Conservation (phyloP, 192 early-diverging fungal species). For the Thamnidium elegans region DNA sequence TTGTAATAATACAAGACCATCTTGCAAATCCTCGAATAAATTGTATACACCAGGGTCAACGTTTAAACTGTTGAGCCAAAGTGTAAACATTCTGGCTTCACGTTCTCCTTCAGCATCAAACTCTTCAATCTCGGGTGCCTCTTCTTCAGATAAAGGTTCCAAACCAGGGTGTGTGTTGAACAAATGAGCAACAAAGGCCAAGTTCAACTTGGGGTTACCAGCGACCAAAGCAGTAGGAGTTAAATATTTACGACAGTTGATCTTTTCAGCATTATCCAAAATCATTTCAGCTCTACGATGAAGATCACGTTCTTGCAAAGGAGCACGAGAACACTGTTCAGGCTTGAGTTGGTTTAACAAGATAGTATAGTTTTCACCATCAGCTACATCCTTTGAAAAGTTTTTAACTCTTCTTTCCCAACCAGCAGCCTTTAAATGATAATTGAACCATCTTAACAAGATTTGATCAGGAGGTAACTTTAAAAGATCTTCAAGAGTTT, state of each 20-base stretch:
- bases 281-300: slow-evolving; percentile 83
- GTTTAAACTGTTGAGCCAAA: slow-evolving; percentile 97
- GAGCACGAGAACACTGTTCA: slow-evolving; percentile 71
- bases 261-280: slow-evolving; percentile 86
- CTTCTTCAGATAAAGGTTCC: slow-evolving; percentile 85
- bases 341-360: slow-evolving; percentile 92
- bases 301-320: slow-evolving; percentile 77
- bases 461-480: slow-evolving; percentile 95
- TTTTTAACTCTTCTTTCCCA: slow-evolving; percentile 83
- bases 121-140: slow-evolving; percentile 87
- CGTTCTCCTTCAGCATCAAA: slow-evolving; percentile 81
- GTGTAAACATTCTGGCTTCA: slow-evolving; percentile 87
- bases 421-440: slow-evolving; percentile 91
- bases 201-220: slow-evolving; percentile 96
- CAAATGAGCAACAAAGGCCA: slow-evolving; percentile 96
- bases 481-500: slow-evolving; percentile 91
- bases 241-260: slow-evolving; percentile 92
- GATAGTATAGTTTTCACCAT: slow-evolving; percentile 94
- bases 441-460: slow-evolving; percentile 98
- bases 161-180: slow-evolving; percentile 98
- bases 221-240: slow-evolving; percentile 91
- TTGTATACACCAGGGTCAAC: slow-evolving; percentile 98
- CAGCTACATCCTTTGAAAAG: slow-evolving; percentile 90
- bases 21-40: slow-evolving; percentile 92
- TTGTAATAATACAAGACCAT: slow-evolving; percentile 91